Percentiles rank a stretch among this genome's conserved stretches.
Conservation (phyloP, 306 rosid genomes). For the Alnus rubra region DNA sequence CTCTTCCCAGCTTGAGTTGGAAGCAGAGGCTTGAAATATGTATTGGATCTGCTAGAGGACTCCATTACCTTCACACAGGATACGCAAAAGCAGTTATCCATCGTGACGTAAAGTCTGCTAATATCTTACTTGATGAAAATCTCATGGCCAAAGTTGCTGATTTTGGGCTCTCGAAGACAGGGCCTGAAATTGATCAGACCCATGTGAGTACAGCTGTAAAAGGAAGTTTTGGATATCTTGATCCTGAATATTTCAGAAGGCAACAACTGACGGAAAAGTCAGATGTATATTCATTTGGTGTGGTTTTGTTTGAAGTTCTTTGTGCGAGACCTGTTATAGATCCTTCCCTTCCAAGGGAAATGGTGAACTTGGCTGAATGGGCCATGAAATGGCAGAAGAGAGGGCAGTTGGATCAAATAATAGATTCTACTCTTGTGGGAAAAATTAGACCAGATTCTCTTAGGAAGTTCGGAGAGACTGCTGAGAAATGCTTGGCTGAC, state of each 20-base stretch:
- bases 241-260: constrained; percentile 87
- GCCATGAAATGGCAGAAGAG: constrained; percentile 86
- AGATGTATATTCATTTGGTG: constrained; percentile 88
- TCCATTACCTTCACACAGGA: constrained; percentile 93
- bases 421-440: constrained; percentile 62
- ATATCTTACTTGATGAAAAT: constrained; percentile 82
- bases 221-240: constrained; percentile 88
- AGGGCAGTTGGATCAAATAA: constrained; percentile 78
- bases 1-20: constrained; percentile 74
- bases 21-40: constrained; percentile 82
- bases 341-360: constrained; percentile 81
- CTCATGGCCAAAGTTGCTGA: constrained; percentile 96
- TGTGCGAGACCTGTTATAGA: constrained; percentile 91
- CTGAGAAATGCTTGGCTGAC: constrained; percentile 86
- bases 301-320: constrained; percentile 79
- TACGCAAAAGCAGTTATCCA: constrained; percentile 88
- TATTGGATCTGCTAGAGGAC: constrained; percentile 93
- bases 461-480: constrained; percentile 83
- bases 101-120: constrained; percentile 90
- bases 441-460: constrained; percentile 77
- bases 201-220: constrained; percentile 89
- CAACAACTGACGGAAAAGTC: constrained; percentile 88
- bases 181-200: constrained; percentile 84
- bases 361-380: constrained; percentile 94
- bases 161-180: constrained; percentile 79